Base-by-base conservation (phyloP, 495 filamentous ascomycete species). In the Podospora conica region DNA sequence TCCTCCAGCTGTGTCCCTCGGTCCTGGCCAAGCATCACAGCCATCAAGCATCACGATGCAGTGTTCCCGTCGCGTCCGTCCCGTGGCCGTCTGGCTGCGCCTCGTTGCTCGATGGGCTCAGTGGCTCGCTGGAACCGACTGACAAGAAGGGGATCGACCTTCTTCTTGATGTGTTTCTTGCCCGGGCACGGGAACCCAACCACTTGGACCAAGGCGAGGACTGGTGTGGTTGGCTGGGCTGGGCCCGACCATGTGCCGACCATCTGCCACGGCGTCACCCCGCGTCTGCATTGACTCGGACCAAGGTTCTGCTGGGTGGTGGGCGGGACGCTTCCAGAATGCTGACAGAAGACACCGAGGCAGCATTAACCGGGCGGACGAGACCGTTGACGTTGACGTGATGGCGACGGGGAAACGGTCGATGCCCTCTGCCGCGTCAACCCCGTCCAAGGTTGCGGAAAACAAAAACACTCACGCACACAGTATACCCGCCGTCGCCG, bases 301-400 rank as follows among this genome's bases (percentile, higher is more conserved):
- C 33, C 29, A 20, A 18, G 9, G 27, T 9, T n/a, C 21, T 54
- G 54, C 29, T 22, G 57, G 25, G n/a, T n/a, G n/a, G n/a, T n/a
- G n/a, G n/a, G n/a, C n/a, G n/a, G 61, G 57, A 21, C 15, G 40
- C 67, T 71, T 69, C 67, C 67, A 69, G 69, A 69, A 71, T 53
- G 22, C 53, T 29, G 48, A 62, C 33, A 67, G 67, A 69, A 69
- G 27, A 24, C 55, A 48, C 0, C 65, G 20, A 18, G 56, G 31
- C 23, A 33, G 20, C n/a, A 25, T 48, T 54, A 62, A 57, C 53
- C 57, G 53, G 56, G 22, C 54, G 63, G 64, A 23, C 24, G 53
- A 62, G 28, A 22, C 31, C 53, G 3, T 53, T 24, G 59, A 53
- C 29, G 10, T 24, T 24, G 59, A 53, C 29, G 10, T 24, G 55